Evolutionary conservation across 106 monocot species (phyloP), one percentile per base, ranked within the genome.

Genomic region (Hemerocallis citrina): DNA sequence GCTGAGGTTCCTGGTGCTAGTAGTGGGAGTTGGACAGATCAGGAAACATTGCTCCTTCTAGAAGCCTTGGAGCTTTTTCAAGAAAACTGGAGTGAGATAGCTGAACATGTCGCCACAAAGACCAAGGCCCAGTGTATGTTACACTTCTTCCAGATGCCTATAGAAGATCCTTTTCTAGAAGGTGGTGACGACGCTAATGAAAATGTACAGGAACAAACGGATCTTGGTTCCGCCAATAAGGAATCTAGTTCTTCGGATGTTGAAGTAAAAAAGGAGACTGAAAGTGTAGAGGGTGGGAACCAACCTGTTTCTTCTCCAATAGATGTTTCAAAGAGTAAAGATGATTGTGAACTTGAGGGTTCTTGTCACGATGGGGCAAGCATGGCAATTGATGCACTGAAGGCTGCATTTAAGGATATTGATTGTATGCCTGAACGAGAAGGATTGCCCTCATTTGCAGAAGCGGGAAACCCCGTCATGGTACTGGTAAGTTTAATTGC

Each of bases 61-160:
- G 95, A 96, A 81, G 95, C 86, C 17, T 58, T 96, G 33, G 95
- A 96, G 54, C 76, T 96, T 47, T 96, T 84, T 72, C 81, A 76
- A 33, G 90, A 79, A 56, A 96, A 90, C 51, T 96, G 89, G 89
- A 90, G 65, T 72, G 95, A 96, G 61, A 90, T 96, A 63, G 95
- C 90, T 57, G 95, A 96, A 62, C 95, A 96, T 72, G 95, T 96
- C 61, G 95, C 89, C 47, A 96, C 95, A 40, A 96, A 96, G 70
- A 87, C 90, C 25, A 96, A 86, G 75, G 65, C 86, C 17, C 95
- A 96, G 17, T 96, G 95, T 72, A 90, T 96, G 44, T 56, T 96
- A 30, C 95, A 96, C 54, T 96, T 96, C 67, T 58, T 96, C 69
- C 78, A 96, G 74, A 96, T 96, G 89, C 86, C 86, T 28, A 96